Evolutionary conservation across 2,329 filamentous ascomycete species (phyloP), one percentile per base, ranked within the genome.

Genomic region (Fusarium caatingaense): DNA sequence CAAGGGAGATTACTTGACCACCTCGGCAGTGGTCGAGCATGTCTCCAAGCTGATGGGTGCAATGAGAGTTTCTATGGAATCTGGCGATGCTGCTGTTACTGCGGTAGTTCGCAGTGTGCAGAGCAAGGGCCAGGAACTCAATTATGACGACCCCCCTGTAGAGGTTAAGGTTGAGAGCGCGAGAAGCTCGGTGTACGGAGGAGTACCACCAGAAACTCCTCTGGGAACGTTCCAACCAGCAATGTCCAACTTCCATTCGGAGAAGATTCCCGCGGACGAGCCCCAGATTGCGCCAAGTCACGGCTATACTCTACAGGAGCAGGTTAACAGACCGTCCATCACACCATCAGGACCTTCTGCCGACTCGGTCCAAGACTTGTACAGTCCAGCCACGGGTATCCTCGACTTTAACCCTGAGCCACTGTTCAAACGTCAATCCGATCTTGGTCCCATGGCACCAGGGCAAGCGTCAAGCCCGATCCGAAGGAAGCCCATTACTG

Each of bases 21-120:
- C 81, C 27, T 72, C 69, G 37, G 78, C 79, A 49, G 64, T 83
- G 8, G 71, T 81, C 5, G 71, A 77, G 11, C 76, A 77, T 3
- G 80, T 71, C 1, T 71, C 67, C 3, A 41, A 15, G 1, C 41
- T 70, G 6, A 56, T 70, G 63, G 54, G 68, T 3, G 63, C 67
- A 5, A 40, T 70, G n/a, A 68, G 58, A 7, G 23, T 44, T 11
- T 67, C 67, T 8, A 49, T 70, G 42, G 23, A 40, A 15, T 67
- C 58, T 5, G 67, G 67, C 0, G 67, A 70, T 50, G 46, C 63
- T 34, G 37, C 49, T 12, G 40, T 70, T 7, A 25, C 58, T 4
- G 67, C 67, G 3, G 67, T 70, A 18, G 45, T 70, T 21, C 54
- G 67, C 30, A 30, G 46, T 3, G 67, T 70, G 21, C 63, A 71